A percentile compares a stretch with the other conserved stretches of the same genome.
Evolutionary conservation across 1,284 basidiomycete species (phyloP).

Genomic region (Pseudozyma tsukubaensis): DNA sequence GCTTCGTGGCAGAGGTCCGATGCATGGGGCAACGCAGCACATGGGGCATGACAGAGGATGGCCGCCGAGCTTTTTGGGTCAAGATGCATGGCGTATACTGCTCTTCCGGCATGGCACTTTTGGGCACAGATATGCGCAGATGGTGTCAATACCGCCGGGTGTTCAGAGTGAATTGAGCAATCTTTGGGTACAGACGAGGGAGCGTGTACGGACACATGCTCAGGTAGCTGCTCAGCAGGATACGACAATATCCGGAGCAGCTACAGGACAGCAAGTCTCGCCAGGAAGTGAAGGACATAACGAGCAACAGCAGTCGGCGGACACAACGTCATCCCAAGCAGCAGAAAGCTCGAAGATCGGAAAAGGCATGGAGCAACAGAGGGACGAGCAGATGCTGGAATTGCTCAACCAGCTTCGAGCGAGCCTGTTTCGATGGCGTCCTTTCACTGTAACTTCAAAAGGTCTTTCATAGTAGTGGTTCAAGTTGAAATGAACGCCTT

Average conservation of each 20-base stretch:
- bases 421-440: slow-evolving; percentile 42
- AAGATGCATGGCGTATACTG: slow-evolving; percentile 39
- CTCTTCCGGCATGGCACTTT: slow-evolving; percentile 44
- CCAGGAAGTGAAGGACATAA: neutral
- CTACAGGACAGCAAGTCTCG: neutral
- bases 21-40: neutral
- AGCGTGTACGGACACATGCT: slow-evolving; percentile 10
- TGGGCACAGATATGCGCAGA: slow-evolving; percentile 34
- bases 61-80: slow-evolving; percentile 43
- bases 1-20: slow-evolving; percentile 3
- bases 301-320: neutral
- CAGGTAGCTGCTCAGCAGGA: neutral
- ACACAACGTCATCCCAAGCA: neutral
- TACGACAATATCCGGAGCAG: neutral
- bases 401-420: slow-evolving; percentile 27
- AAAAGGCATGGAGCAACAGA: neutral
- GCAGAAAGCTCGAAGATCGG: neutral
- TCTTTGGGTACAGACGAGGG: slow-evolving; percentile 34
- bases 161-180: slow-evolving; percentile 33
- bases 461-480: slow-evolving; percentile 23
- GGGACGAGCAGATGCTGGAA: slow-evolving; percentile 25
- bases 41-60: slow-evolving; percentile 35
- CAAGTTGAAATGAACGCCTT: neutral
- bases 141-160: slow-evolving; percentile 30
- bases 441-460: slow-evolving; percentile 20